A percentile compares a stretch with the other conserved stretches of the same genome.
phyloP scores from a whole-genome alignment of 805 yeast species.

The Debaryomyces hansenii region DNA sequence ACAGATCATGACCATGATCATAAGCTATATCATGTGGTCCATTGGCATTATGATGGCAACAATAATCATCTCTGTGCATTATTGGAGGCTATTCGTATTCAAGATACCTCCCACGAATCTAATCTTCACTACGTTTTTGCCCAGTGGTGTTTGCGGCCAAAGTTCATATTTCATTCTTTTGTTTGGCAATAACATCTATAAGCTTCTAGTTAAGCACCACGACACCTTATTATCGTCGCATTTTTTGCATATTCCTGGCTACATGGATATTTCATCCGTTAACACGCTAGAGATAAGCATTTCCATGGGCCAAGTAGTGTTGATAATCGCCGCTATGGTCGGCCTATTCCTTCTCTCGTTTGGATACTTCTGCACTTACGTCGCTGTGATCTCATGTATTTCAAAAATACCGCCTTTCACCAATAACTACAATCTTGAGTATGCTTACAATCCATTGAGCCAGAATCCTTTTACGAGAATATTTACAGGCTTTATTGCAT shows the following conservation, averaged over 20 bases:
- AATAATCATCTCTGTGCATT: slow-evolving; percentile 54
- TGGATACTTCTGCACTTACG: slow-evolving; percentile 53
- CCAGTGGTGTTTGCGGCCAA: slow-evolving; percentile 85
- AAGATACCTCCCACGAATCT: slow-evolving; percentile 57
- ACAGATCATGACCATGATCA: slow-evolving; percentile 51
- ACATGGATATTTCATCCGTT: not conserved
- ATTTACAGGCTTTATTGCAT: slow-evolving; percentile 16
- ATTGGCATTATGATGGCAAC: slow-evolving; percentile 65
- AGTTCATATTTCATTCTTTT: slow-evolving; percentile 68
- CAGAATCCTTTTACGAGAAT: slow-evolving; percentile 1
- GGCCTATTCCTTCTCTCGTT: slow-evolving; percentile 50
- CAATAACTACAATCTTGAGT: slow-evolving; percentile 21
- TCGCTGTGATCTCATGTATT: slow-evolving; percentile 32
- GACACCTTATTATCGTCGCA: slow-evolving; percentile 12
- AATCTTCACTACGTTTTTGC: slow-evolving; percentile 70
- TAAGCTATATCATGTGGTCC: slow-evolving; percentile 64
- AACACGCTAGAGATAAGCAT: slow-evolving; percentile 8
- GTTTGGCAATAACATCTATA: slow-evolving; percentile 46
- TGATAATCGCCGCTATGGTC: slow-evolving; percentile 24
- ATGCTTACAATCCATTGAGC: slow-evolving; percentile 9
- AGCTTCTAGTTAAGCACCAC: slow-evolving; percentile 15
- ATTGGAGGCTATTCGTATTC: slow-evolving; percentile 57
- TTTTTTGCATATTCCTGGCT: slow-evolving; percentile 20
- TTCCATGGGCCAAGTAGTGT: slow-evolving; percentile 8
- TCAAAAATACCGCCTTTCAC: slow-evolving; percentile 46